Evolutionary conservation across 768 basidiomycete genomes (phyloP).

Genomic region (Calocera viscosa): DNA sequence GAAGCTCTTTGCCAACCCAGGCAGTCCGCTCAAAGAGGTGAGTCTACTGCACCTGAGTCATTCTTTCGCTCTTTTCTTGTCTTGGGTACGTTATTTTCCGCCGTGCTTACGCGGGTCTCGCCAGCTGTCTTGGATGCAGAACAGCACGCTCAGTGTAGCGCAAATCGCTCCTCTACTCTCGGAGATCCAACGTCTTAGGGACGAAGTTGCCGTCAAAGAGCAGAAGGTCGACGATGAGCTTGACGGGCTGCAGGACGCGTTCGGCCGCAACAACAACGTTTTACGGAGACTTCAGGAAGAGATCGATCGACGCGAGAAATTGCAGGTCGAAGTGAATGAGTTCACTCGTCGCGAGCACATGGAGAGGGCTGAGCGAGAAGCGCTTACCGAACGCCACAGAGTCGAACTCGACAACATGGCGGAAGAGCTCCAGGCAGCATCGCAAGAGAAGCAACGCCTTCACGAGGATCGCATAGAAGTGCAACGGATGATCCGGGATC

Average conservation of each 20-base stretch:
- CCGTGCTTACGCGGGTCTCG: background rate
- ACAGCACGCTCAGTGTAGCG: slow-evolving; percentile 39
- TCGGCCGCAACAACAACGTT: slow-evolving; percentile 24
- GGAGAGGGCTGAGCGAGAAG: slow-evolving; percentile 39
- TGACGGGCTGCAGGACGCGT: slow-evolving; percentile 71
- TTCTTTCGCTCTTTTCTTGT: no score
- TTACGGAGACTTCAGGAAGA: slow-evolving; percentile 45
- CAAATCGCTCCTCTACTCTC: slow-evolving; percentile 44
- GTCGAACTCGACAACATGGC: slow-evolving; percentile 49
- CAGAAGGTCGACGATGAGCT: slow-evolving; percentile 80
- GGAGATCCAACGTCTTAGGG: slow-evolving; percentile 61
- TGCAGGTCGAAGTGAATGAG: slow-evolving; percentile 60
- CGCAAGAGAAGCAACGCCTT: slow-evolving; percentile 52
- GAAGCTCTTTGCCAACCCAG: slow-evolving; percentile 27
- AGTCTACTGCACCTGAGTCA: slow-evolving; percentile 22
- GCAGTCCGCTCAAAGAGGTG: slow-evolving; percentile 66
- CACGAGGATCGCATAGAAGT: slow-evolving; percentile 53
- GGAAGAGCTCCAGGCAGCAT: slow-evolving; percentile 48
- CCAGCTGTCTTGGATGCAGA: slow-evolving; percentile 6
- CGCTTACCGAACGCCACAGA: slow-evolving; percentile 24
- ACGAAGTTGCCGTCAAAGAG: slow-evolving; percentile 66
- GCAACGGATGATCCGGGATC: slow-evolving; percentile 46
- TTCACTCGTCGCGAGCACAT: slow-evolving; percentile 51
- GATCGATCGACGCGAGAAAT: slow-evolving; percentile 51
- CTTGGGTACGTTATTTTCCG: no score